These are phyloP conservation scores for Cicer arietinum DNA, from an alignment of 306 rosid species.

Conservation along the genomic window DNA sequence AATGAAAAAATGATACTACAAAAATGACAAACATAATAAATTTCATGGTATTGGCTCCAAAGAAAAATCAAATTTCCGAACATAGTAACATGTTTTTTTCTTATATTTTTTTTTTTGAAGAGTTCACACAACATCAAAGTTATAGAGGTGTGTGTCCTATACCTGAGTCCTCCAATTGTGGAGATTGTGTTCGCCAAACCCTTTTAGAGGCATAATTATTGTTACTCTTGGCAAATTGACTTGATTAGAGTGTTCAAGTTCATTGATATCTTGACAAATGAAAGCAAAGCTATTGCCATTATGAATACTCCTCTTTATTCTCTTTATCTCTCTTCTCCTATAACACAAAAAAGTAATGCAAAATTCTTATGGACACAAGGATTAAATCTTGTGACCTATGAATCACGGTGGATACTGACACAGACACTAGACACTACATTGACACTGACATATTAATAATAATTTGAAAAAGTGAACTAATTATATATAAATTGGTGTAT, in stretches of 20 bases:
- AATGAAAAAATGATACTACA: constrained; percentile 20
- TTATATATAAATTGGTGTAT: too few relatives aligned
- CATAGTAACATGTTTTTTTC: background rate
- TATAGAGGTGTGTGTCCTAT: constrained; percentile 1
- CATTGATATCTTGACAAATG: constrained; percentile 73
- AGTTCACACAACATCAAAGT: constrained; percentile 6
- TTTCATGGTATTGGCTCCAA: background rate
- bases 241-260: constrained; percentile 90
- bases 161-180: constrained; percentile 98
- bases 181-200: constrained; percentile 97
- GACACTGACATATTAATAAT: too few relatives aligned
- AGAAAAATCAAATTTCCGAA: background rate
- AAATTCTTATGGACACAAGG: constrained; percentile 8
- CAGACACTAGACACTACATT: too few relatives aligned
- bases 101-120: background rate
- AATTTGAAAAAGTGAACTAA: too few relatives aligned
- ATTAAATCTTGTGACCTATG: too few relatives aligned
- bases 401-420: too few relatives aligned
- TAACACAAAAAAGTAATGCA: constrained; percentile 8
- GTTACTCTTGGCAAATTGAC: constrained; percentile 80
- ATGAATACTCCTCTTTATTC: constrained; percentile 61
- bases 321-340: constrained; percentile 83
- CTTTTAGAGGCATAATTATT: constrained; percentile 91
- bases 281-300: constrained; percentile 81
- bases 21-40: background rate